Evolutionary conservation across 192 early-diverging fungal genomes (phyloP).

Genomic region (Podochytrium sp.): DNA sequence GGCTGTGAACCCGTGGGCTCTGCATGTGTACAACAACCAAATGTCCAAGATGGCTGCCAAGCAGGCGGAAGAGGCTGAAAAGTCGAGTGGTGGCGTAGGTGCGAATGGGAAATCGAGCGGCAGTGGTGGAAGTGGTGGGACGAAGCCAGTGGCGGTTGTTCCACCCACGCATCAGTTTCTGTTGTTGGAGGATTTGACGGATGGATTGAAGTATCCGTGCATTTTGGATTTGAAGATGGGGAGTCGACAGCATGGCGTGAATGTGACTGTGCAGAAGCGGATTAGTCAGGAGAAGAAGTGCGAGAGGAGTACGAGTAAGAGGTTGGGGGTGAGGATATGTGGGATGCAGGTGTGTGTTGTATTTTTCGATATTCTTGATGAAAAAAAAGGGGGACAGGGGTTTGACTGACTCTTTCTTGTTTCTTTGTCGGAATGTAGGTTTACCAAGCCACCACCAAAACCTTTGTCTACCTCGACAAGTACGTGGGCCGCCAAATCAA

Average conservation of each 20-base stretch:
- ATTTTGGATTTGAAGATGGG: constrained; percentile 99
- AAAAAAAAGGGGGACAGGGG: background rate
- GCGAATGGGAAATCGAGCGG: background rate
- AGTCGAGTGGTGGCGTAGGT: background rate
- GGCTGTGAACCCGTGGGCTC: constrained; percentile 53
- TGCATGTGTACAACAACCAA: constrained; percentile 50
- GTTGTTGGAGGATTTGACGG: constrained; percentile 91
- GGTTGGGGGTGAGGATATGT: constrained; percentile 92
- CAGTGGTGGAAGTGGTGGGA: background rate
- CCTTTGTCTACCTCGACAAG: constrained; percentile 90
- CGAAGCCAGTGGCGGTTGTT: constrained; percentile 36
- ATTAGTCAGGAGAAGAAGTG: constrained; percentile 91
- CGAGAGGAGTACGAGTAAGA: constrained; percentile 86
- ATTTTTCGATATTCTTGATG: constrained; percentile 14
- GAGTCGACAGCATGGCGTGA: constrained; percentile 92
- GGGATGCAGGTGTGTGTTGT: constrained; percentile 86
- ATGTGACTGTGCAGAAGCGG: constrained; percentile 81
- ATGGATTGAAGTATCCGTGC: constrained; percentile 85
- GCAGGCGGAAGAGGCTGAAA: background rate
- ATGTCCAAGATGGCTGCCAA: constrained; percentile 37
- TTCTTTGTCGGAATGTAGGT: constrained; percentile 57
- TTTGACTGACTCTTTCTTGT: background rate
- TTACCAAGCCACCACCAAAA: constrained; percentile 73
- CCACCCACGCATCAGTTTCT: constrained; percentile 76
- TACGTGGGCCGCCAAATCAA: constrained; percentile 91